Conservation (phyloP, 75 land plant genomes). For the Gnetum montanum region DNA sequence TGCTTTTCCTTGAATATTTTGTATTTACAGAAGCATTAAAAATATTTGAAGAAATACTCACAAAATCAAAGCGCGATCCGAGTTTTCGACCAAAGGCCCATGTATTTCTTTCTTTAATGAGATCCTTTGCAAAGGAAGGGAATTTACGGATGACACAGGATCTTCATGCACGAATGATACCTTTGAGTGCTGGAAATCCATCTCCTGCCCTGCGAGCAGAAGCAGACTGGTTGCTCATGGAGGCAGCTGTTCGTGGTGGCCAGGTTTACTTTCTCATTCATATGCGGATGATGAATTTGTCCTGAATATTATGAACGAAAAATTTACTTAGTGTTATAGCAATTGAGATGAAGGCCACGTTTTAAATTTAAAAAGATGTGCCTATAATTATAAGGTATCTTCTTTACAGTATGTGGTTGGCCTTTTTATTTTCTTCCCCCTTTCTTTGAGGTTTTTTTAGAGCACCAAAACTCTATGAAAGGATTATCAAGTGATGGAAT, state of each 20-base stretch:
- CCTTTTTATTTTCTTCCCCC: too few species aligned
- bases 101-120: constrained; percentile 70
- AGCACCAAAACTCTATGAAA: too few species aligned
- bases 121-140: constrained; percentile 58
- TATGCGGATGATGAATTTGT: not conserved
- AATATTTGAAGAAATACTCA: constrained; percentile 39
- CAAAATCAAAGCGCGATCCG: constrained; percentile 18
- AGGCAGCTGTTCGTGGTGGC: constrained; percentile 58
- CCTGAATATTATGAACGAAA: too few species aligned
- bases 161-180: constrained; percentile 46
- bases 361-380: too few species aligned
- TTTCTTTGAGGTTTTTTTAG: too few species aligned
- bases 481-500: too few species aligned
- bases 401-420: too few species aligned
- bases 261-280: constrained; percentile 29
- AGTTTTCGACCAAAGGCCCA: constrained; percentile 63
- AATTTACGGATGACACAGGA: constrained; percentile 37
- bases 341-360: too few species aligned
- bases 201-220: constrained; percentile 44
- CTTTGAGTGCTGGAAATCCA: constrained; percentile 52
- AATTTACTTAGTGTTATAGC: too few species aligned
- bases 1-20: not conserved
- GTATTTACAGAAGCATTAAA: constrained; percentile 30
- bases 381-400: too few species aligned
- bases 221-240: constrained; percentile 81